phyloP scores from a whole-genome alignment of 2,329 filamentous ascomycete species.

The Claviceps maximensis region DNA sequence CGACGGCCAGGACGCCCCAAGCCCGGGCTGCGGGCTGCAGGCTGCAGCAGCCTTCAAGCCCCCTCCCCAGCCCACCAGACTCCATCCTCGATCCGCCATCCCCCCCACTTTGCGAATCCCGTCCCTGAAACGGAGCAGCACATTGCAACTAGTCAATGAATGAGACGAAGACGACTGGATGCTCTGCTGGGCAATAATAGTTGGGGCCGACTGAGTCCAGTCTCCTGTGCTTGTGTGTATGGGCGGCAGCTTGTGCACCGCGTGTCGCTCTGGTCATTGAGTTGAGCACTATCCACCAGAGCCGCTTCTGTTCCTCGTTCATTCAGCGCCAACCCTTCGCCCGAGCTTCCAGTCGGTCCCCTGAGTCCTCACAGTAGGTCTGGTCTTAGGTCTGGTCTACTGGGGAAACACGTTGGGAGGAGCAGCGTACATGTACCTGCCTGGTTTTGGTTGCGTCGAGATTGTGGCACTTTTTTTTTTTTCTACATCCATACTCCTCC shows the following conservation, averaged over 20 bases:
- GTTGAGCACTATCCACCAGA: not conserved
- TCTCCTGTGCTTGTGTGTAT: no score
- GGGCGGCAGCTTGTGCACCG: not conserved
- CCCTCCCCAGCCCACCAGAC: no score
- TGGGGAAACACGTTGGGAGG: slow-evolving; percentile 1
- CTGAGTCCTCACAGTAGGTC: no score
- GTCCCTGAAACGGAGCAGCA: not conserved
- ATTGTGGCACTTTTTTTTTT: slow-evolving; percentile 5
- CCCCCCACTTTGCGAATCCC: not conserved
- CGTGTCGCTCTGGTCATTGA: no score
- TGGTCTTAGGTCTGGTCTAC: no score
- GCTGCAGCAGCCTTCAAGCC: not conserved
- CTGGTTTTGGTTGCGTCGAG: not conserved
- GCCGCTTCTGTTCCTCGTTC: not conserved
- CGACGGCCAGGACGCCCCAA: slow-evolving; percentile 5
- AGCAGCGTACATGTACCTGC: not conserved
- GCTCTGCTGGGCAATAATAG: not conserved
- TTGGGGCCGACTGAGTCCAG: not conserved
- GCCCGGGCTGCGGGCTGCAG: not conserved
- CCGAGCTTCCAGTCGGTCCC: no score
- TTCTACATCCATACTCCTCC: not conserved
- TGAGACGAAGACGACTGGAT: not conserved
- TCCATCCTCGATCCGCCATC: no score
- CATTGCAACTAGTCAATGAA: not conserved
- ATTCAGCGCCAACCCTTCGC: not conserved